Percentiles rank a stretch among this genome's conserved stretches.
phyloP scores from a whole-genome alignment of 2,329 filamentous ascomycete species.

The Fusarium sp. region DNA sequence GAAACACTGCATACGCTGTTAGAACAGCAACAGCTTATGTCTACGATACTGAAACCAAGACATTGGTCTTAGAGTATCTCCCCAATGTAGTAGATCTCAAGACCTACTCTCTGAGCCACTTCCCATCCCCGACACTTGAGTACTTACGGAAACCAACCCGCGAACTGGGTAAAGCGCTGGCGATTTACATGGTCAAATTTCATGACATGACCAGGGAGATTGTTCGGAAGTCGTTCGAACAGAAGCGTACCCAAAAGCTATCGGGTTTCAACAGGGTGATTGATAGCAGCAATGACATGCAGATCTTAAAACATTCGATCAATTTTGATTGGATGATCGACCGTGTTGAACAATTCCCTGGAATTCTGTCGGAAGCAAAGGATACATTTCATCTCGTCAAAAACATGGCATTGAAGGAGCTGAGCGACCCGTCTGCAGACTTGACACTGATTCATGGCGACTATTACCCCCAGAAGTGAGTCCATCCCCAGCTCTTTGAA shows the following conservation, averaged over 20 bases:
- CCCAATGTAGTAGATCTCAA: not conserved
- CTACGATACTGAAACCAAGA: not conserved
- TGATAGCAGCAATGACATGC: not conserved
- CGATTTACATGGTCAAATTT: not conserved
- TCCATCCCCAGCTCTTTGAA: rapidly evolving
- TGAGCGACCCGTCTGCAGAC: not conserved
- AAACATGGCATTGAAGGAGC: not conserved
- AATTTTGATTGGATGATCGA: slow-evolving; percentile 13
- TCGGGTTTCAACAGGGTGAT: not conserved
- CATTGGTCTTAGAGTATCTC: not conserved
- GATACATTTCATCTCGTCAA: not conserved
- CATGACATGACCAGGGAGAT: not conserved
- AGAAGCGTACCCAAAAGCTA: no score
- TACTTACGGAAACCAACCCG: not conserved
- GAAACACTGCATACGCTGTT: not conserved
- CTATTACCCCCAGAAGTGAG: slow-evolving; percentile 6
- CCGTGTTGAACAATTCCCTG: not conserved
- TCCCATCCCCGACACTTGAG: not conserved
- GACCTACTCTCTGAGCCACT: not conserved
- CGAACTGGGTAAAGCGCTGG: not conserved
- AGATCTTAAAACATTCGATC: not conserved
- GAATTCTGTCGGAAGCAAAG: not conserved
- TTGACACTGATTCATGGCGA: slow-evolving; percentile 1
- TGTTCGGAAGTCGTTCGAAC: not conserved
- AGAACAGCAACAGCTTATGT: not conserved